Evolutionary conservation across 495 filamentous ascomycete genomes (phyloP), one percentile per base, ranked within the genome.

Genomic region (Hamigera avellanea): DNA sequence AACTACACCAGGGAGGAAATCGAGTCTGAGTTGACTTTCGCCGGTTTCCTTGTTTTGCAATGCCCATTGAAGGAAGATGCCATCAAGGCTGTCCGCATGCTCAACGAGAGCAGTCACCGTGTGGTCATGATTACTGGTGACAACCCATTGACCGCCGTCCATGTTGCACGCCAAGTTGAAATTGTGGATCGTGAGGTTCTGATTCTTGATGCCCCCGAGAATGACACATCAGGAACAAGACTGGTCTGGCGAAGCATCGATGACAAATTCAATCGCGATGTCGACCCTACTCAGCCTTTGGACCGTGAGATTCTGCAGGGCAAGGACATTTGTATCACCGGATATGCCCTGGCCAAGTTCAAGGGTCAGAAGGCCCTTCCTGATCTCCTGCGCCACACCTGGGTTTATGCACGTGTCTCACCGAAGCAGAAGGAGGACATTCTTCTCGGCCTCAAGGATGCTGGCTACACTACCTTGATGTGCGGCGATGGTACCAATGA

Each of bases 361-460:
- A 86, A 87, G 59, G 78, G 76, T 37, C 79, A 93, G 48, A 59
- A 66, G 33, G 76, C 78, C 23, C 75, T 91, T 52, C 66, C 71
- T 32, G 68, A 81, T 26, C 63, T 99, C 26, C 69, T 95, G 1
- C 78, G 86, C 18, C 76, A 96, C 52, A 81, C 88, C 23, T 96
- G 93, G 91, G 91, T 96, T 8, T 99, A 99, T 53, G 93, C 91
- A 46, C 82, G 91, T 46, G 91, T 99, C 23, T 96, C 91, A 8
- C 91, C 91, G 12, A 94, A 93, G 69, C 91, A 99, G 49, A 99
- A 99, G 64, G 91, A 96, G 61, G 93, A 96, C 35, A 99, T 99
- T 53, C 74, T 99, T 25, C 73, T 94, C 18, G 91, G 89, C 9
- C 72, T 99, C 26, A 95, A 94, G 64, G 89, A 93, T 56, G 80